Conservation (phyloP, 2,329 filamentous ascomycete genomes). For the Coniochaeta sp. region DNA sequence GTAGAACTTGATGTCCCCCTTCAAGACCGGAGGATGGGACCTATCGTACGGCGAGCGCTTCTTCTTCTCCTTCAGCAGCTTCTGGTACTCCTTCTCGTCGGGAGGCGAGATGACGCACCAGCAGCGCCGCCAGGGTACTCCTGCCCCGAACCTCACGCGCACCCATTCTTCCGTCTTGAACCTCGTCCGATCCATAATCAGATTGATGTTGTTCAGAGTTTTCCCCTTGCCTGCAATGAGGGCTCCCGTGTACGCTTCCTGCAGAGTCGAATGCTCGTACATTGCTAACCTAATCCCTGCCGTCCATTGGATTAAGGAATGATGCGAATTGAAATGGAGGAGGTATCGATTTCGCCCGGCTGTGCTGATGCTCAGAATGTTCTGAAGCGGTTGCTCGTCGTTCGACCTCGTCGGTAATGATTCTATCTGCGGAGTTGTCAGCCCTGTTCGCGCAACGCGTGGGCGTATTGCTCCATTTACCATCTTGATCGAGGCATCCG, state of each 20-base stretch:
- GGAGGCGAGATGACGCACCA: conserved; percentile 94
- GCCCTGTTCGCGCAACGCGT: neutral
- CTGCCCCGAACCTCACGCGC: conserved; percentile 87
- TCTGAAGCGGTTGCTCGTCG: conserved; percentile 76
- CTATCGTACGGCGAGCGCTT: conserved; percentile 78
- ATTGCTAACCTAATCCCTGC: conserved; percentile 88
- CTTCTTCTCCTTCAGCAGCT: conserved; percentile 75
- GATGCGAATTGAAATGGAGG: conserved; percentile 90
- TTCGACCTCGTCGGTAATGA: conserved; percentile 76
- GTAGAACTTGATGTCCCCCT: conserved; percentile 92
- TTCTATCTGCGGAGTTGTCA: conserved; percentile 56
- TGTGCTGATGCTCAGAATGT: conserved; percentile 92
- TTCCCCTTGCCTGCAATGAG: conserved; percentile 94
- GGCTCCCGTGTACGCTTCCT: conserved; percentile 94
- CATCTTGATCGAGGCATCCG: conserved; percentile 97
- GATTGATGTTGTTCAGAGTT: conserved; percentile 77
- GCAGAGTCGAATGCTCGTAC: conserved; percentile 86
- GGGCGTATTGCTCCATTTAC: conserved; percentile 43
- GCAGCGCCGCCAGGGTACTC: conserved; percentile 91
- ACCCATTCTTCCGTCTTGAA: conserved; percentile 88
- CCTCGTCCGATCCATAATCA: conserved; percentile 76
- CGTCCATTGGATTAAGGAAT: conserved; percentile 93
- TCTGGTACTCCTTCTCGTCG: conserved; percentile 85
- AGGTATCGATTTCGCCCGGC: conserved; percentile 93
- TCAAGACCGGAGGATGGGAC: conserved; percentile 57